Base-by-base conservation (phyloP, 768 basidiomycete species). In the Candolleomyces efflorescens region DNA sequence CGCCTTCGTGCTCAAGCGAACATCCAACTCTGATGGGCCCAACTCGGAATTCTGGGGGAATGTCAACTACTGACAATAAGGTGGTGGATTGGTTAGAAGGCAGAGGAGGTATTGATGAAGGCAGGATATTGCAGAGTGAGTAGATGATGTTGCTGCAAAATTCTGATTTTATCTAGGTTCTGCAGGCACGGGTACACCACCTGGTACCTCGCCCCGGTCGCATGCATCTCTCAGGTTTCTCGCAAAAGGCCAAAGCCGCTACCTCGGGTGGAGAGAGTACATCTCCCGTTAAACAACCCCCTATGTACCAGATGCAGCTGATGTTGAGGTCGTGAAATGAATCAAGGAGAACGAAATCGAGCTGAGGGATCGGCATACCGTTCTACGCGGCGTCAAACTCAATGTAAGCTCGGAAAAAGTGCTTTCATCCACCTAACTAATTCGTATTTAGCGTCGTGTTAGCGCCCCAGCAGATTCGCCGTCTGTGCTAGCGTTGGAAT, bases 31-130 rank as follows among this genome's bases (percentile, higher is more conserved):
- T n/a, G n/a, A n/a, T n/a, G n/a, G n/a, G n/a, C n/a, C n/a, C n/a
- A n/a, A n/a, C n/a, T n/a, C n/a, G n/a, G n/a, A n/a, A n/a, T n/a
- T n/a, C n/a, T n/a, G n/a, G n/a, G n/a, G n/a, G n/a, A n/a, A n/a
- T n/a, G n/a, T n/a, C n/a, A n/a, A n/a, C n/a, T n/a, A n/a, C n/a
- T n/a, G n/a, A n/a, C 60, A 92, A 90, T 74, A 79, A 78, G 46
- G 85, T 96, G 0, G 84, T 92, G 37, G 94, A 95, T 53, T 98
- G 90, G 85, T 68, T 98, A 45, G 84, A 89, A 64, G 86, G 90
- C 37, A 46, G 17, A 41, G 17, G 47, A 23, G 47, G 55, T 59
- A 46, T 55, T 2, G 58, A 59, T 20, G 58, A 59, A 9, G 20
- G 51, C 37, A 46, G 51, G 15, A 54, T 59, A 15, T n/a, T 46